Evolutionary conservation across 345 rosid species (phyloP), one percentile per base, ranked within the genome.

Genomic region (Citrus mangshanensis): DNA sequence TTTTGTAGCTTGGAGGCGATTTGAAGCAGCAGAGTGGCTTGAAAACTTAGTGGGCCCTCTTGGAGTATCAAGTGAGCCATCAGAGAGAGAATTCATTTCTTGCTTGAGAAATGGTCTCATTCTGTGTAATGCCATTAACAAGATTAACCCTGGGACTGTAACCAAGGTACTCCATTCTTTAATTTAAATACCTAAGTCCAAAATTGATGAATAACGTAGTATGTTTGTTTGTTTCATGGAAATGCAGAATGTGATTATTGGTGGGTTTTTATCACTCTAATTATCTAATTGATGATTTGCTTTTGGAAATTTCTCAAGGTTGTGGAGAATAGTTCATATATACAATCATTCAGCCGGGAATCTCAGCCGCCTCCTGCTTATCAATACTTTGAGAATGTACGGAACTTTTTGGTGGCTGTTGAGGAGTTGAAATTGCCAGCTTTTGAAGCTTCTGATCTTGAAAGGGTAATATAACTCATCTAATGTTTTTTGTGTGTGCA

Each of bases 361-460:
- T 83, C 81, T 49, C 98, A 93, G 73, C 96, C 92, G 22, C 82
- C 90, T 73, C 86, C 87, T 3, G 98, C 98, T 30, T 95, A 88
- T 84, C 99, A 95, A 77, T 92, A 93, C 77, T 95, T 95, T 68
- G 98, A 95, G 87, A 95, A 95, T 77, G 96, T 92, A n/a, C 75
- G 89, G 74, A 95, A 95, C 79, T 93, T 95, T 85, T 87, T 95
- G 49, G 90, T 93, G 74, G 94, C 98, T 16, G 73, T 95, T 27
- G 88, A 93, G 73, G 93, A 89, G 68, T 83, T 95, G 81, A 95
- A 89, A 80, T 86, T 95, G 66, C 92, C 96, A 27, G 92, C 92
- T 68, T 95, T 95, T 80, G 95, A 92, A 88, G 98, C 99, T 85
- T 91, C 96, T 81, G 97, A 93, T 91, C 92, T 95, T 28, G 98